Conservation (phyloP, 1,284 basidiomycete genomes). For the Cystobasidiaceae sp. region DNA sequence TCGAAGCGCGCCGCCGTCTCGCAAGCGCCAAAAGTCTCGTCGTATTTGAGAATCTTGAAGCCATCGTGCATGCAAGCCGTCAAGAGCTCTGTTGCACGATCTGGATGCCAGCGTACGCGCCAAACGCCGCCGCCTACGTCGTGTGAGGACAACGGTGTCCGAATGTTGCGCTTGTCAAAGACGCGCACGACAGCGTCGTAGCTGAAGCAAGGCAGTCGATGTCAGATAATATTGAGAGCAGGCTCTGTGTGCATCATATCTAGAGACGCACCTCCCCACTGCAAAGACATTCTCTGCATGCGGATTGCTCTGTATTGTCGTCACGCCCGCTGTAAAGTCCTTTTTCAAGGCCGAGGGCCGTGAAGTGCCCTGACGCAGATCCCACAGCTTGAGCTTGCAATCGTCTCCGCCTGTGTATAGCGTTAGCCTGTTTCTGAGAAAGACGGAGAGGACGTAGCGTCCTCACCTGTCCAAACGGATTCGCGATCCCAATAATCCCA, state of each 20-base stretch:
- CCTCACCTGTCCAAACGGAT: constrained; percentile 73
- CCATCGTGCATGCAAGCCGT: constrained; percentile 97
- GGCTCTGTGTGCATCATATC: background rate
- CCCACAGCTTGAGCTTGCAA: constrained; percentile 84
- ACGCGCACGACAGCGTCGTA: constrained; percentile 79
- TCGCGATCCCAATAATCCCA: constrained; percentile 80
- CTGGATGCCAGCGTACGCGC: constrained; percentile 94
- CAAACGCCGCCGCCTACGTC: constrained; percentile 88
- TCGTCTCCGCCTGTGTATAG: constrained; percentile 80
- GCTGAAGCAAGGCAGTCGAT: constrained; percentile 50
- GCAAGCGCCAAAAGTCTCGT: constrained; percentile 32
- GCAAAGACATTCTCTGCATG: constrained; percentile 73
- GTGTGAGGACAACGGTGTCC: constrained; percentile 57
- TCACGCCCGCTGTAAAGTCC: constrained; percentile 87
- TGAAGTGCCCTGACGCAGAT: constrained; percentile 62
- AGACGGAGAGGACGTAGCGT: background rate
- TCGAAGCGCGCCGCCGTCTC: constrained; percentile 62
- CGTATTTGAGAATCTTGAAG: constrained; percentile 71
- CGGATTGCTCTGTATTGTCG: constrained; percentile 80
- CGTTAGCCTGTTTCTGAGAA: background rate
- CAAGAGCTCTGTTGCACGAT: constrained; percentile 60
- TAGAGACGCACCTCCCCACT: constrained; percentile 68
- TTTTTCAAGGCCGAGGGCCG: constrained; percentile 68
- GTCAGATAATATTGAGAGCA: background rate
- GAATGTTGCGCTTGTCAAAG: constrained; percentile 73